phyloP scores from a whole-genome alignment of 202 grass and related monocot genomes.

The Setaria viridis region DNA sequence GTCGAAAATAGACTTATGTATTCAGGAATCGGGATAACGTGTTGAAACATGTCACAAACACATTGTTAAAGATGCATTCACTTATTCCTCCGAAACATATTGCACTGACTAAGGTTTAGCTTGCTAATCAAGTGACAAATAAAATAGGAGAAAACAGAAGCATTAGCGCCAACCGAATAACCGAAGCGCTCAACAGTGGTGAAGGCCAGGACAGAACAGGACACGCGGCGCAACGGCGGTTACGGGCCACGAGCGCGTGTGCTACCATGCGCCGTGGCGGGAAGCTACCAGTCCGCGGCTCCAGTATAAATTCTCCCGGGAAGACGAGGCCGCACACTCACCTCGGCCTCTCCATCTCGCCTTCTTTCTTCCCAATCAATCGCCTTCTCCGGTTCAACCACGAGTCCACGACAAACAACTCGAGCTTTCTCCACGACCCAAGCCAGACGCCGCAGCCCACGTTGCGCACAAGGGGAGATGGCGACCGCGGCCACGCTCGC shows the following conservation, averaged over 20 bases:
- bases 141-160: no score
- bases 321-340: slow-evolving; percentile 16
- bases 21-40: background rate
- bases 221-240: slow-evolving; percentile 47
- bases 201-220: background rate
- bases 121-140: background rate
- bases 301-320: slow-evolving; percentile 57
- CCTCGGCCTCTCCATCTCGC: background rate
- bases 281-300: slow-evolving; percentile 33
- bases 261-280: slow-evolving; percentile 48
- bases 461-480: background rate
- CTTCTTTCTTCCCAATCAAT: background rate
- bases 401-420: no score
- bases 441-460: background rate
- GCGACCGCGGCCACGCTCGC: slow-evolving; percentile 34
- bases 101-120: background rate
- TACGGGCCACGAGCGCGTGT: slow-evolving; percentile 1
- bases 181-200: background rate
- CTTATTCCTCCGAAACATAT: background rate
- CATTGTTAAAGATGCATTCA: background rate
- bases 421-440: background rate
- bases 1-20: background rate
- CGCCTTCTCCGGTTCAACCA: background rate
- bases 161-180: slow-evolving; percentile 2
- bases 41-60: background rate